Evolutionary conservation across 768 basidiomycete genomes (phyloP).

Genomic region (Boletus rex-veris): DNA sequence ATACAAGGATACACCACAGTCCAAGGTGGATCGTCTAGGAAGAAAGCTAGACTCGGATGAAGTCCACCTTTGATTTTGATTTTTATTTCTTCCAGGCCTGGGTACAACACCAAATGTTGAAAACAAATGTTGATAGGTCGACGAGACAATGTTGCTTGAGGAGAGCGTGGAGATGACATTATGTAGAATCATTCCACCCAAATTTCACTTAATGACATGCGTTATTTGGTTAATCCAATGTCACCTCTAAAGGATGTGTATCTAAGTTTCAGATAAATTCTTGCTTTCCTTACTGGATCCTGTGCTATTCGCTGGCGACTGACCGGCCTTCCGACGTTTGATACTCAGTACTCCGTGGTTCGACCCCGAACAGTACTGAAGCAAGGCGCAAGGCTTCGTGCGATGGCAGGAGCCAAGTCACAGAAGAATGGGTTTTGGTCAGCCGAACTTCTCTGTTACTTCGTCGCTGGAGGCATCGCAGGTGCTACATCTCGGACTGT

Average conservation of each 20-base stretch:
- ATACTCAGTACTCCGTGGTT: not conserved
- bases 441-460: slow-evolving; percentile 41
- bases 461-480: slow-evolving; percentile 53
- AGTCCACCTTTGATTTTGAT: no score
- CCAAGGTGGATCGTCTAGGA: slow-evolving; percentile 44
- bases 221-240: no score
- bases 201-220: no score
- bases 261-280: not conserved
- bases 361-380: slow-evolving; percentile 3
- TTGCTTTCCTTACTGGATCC: slow-evolving; percentile 6
- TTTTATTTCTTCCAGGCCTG: no score
- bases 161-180: no score
- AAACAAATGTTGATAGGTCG: no score
- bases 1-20: slow-evolving; percentile 28
- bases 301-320: slow-evolving; percentile 7
- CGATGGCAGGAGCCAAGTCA: slow-evolving; percentile 24
- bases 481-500: slow-evolving; percentile 81
- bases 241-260: not conserved
- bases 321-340: not conserved
- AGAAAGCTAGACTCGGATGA: slow-evolving; percentile 58
- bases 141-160: no score
- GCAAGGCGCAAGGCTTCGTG: slow-evolving; percentile 4
- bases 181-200: no score
- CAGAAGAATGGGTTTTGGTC: slow-evolving; percentile 30
- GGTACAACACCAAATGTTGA: no score